These are phyloP conservation scores for Boechera retrofracta DNA, from an alignment of 345 rosid genomes.

Conservation along the genomic window DNA sequence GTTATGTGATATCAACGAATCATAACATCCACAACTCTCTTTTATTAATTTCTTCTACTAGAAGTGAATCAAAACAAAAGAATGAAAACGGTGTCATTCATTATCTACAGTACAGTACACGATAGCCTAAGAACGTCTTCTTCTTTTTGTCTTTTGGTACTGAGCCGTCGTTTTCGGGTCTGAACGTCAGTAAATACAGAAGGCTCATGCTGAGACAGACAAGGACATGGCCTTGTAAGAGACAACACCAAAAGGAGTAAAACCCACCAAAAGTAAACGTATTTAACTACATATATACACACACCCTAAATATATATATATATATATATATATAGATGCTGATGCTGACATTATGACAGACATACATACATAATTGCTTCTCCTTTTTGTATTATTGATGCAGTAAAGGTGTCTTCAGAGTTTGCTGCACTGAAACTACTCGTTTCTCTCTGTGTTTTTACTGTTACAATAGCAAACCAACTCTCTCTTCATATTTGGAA, in stretches of 20 bases:
- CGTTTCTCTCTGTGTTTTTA: slow-evolving; percentile 45
- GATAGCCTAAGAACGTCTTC: slow-evolving; percentile 28
- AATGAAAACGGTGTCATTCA: slow-evolving; percentile 31
- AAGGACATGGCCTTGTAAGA: slow-evolving; percentile 47
- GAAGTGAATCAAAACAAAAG: slow-evolving; percentile 2
- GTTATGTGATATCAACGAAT: slow-evolving; percentile 35
- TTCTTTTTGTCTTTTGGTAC: slow-evolving; percentile 39
- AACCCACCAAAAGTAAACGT: slow-evolving; percentile 31
- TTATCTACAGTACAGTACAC: slow-evolving; percentile 29
- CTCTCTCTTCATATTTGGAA: slow-evolving; percentile 18
- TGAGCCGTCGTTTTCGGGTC: slow-evolving; percentile 45
- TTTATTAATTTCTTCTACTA: slow-evolving; percentile 10
- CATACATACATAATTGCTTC: slow-evolving; percentile 29
- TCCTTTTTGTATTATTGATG: slow-evolving; percentile 43
- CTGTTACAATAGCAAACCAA: slow-evolving; percentile 20
- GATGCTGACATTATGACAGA: slow-evolving; percentile 34
- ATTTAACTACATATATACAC: not conserved
- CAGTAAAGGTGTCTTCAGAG: slow-evolving; percentile 40
- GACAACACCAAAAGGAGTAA: slow-evolving; percentile 44
- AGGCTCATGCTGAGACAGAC: slow-evolving; percentile 48
- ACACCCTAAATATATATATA: not conserved
- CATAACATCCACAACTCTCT: slow-evolving; percentile 35
- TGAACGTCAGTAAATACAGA: slow-evolving; percentile 42
- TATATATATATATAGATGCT: not conserved
- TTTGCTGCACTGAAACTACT: slow-evolving; percentile 42